Evolutionary conservation across 768 basidiomycete species (phyloP), one percentile per base, ranked within the genome.

Genomic region (Nidula microcarpa): DNA sequence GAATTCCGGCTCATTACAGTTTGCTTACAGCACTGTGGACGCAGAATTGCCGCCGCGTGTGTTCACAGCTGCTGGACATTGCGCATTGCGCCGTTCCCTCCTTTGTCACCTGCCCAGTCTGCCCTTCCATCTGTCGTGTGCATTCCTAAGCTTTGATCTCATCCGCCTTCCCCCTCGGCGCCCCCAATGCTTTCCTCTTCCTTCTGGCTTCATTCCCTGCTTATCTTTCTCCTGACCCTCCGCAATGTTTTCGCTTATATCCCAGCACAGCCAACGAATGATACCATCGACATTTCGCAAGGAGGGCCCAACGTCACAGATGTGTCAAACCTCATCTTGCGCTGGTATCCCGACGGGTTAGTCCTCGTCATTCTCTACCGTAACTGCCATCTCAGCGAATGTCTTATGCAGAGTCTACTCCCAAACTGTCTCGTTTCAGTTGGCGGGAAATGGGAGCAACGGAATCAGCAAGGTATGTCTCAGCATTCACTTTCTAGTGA

Each of bases 251-350:
- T 55, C 16, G 72, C 72, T 47, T 94, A 92, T 65, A 79, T 89
- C 56, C 91, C 91, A 0, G 91, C 91, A 2, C 64, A 70, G 9
- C 77, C 87, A 13, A 87, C 87, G 34, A 94, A 94, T 65, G 74
- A 80, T 52, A 85, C 87, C 0, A 57, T 66, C 16, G 66, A 63
- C 33, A 66, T 74, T 61, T 71, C 73, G 51, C 67, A 66, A 7
- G 72, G 73, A 14, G 74, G 73, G 10, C 62, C 75, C 48, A 84
- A 85, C 63, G 68, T 77, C 17, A 79, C 80, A 1, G 85, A 85
- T 58, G 68, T 73, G 33, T 86, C 85, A 3, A 76, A 72, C 18
- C 73, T 94, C 48, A 67, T 75, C 58, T 61, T 89, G 53, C 76
- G 81, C 56, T 89, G 86, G 86, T 80, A 75, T 63, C 70, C 71